These are phyloP conservation scores for Suillus paluster DNA, from an alignment of 768 basidiomycete genomes.

Conservation along the genomic window DNA sequence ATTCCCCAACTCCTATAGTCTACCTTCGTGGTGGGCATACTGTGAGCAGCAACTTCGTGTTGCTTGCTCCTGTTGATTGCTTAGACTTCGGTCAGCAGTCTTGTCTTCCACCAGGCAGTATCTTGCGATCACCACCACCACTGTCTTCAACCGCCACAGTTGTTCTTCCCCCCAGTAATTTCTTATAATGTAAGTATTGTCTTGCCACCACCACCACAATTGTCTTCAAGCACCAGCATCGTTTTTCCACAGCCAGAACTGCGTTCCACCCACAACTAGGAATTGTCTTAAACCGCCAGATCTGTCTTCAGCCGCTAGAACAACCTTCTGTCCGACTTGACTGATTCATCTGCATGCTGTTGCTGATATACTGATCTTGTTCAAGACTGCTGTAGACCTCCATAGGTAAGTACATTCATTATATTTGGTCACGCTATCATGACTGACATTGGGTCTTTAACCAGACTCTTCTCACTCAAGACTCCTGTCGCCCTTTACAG, in stretches of 20 bases:
- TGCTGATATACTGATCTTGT: too few relatives aligned
- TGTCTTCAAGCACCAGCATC: neutral
- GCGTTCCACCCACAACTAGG: too few relatives aligned
- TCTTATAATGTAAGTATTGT: neutral
- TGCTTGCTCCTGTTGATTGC: neutral
- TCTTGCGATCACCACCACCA: too few relatives aligned
- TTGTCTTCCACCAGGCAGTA: neutral
- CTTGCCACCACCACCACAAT: neutral
- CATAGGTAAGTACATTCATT: neutral
- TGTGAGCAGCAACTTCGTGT: neutral
- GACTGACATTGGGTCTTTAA: neutral
- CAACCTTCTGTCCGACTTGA: too few relatives aligned
- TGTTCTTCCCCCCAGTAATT: too few relatives aligned
- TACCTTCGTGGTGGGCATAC: neutral
- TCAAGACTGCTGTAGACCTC: too few relatives aligned
- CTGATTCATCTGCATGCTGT: too few relatives aligned
- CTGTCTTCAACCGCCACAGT: too few relatives aligned
- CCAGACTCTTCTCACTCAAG: neutral
- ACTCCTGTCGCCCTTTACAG: neutral
- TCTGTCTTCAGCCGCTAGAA: neutral
- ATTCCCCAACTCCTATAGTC: neutral
- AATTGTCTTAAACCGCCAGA: neutral
- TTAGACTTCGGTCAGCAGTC: neutral
- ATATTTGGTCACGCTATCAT: neutral
- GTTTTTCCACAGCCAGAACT: neutral